Conservation (phyloP, 352 stramenopile genomes). For the Phytophthora ohioensis region DNA sequence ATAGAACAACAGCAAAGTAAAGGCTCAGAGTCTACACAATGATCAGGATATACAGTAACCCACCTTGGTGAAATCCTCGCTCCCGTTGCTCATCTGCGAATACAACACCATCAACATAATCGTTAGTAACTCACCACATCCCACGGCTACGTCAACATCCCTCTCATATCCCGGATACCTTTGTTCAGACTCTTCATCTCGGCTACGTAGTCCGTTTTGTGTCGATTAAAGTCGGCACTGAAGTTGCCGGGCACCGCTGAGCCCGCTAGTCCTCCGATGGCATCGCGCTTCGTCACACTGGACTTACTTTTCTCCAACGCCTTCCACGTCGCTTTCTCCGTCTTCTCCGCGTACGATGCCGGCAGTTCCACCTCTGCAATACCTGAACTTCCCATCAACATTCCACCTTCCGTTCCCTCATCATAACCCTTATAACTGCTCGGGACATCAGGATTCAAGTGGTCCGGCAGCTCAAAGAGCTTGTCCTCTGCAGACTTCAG, state of each 20-base stretch:
- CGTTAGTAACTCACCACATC: slow-evolving; percentile 10
- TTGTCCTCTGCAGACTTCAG: slow-evolving; percentile 64
- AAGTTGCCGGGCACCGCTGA: slow-evolving; percentile 78
- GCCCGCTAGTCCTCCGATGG: slow-evolving; percentile 46
- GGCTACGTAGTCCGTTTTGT: slow-evolving; percentile 68
- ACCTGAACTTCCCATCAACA: slow-evolving; percentile 80
- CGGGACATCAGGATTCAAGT: slow-evolving; percentile 60
- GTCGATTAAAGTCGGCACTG: slow-evolving; percentile 81
- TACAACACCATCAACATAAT: slow-evolving; percentile 10
- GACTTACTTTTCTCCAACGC: slow-evolving; percentile 47
- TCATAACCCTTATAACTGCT: slow-evolving; percentile 45
- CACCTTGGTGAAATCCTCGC: slow-evolving; percentile 67
- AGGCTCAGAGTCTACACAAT: slow-evolving; percentile 2
- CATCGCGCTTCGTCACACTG: slow-evolving; percentile 17
- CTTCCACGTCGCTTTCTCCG: slow-evolving; percentile 52
- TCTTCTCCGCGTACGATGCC: slow-evolving; percentile 58
- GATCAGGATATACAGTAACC: neutral
- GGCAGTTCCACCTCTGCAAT: slow-evolving; percentile 87
- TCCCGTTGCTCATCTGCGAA: slow-evolving; percentile 74
- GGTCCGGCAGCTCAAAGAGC: slow-evolving; percentile 69
- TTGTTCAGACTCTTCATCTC: slow-evolving; percentile 75
- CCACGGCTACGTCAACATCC: neutral
- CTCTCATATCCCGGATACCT: slow-evolving; percentile 39
- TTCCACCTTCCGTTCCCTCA: slow-evolving; percentile 59
- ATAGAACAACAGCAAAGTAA: slow-evolving; percentile 13